A percentile compares a stretch with the other conserved stretches of the same genome.
Conservation (phyloP, 495 filamentous ascomycete genomes). For the Daldinia decipiens region DNA sequence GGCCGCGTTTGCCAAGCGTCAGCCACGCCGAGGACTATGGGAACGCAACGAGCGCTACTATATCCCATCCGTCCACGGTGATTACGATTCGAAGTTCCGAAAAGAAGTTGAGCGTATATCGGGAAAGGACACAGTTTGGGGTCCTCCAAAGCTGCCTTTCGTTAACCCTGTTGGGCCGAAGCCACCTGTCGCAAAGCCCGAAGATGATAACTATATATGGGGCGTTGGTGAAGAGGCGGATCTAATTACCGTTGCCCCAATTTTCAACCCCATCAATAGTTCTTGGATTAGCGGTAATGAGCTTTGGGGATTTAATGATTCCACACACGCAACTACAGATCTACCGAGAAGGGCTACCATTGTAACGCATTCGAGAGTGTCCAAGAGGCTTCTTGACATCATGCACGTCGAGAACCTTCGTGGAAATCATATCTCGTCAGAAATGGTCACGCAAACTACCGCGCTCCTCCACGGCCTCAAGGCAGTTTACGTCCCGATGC, state of each 20-base stretch:
- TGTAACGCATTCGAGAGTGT: slow-evolving; percentile 72
- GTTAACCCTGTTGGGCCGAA: slow-evolving; percentile 69
- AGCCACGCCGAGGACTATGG: slow-evolving; percentile 76
- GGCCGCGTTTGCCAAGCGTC: slow-evolving; percentile 64
- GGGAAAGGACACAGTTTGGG: slow-evolving; percentile 67
- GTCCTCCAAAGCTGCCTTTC: slow-evolving; percentile 61
- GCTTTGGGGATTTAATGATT: slow-evolving; percentile 70
- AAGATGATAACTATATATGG: slow-evolving; percentile 73
- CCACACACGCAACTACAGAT: slow-evolving; percentile 53
- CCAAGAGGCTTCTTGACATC: slow-evolving; percentile 68
- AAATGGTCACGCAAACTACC: slow-evolving; percentile 74
- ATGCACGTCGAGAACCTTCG: slow-evolving; percentile 71
- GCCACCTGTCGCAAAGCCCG: slow-evolving; percentile 63
- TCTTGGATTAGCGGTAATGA: slow-evolving; percentile 70
- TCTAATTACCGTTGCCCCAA: slow-evolving; percentile 74
- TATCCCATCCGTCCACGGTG: slow-evolving; percentile 70
- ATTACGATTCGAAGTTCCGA: slow-evolving; percentile 64
- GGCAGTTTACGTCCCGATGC: slow-evolving; percentile 73
- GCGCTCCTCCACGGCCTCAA: slow-evolving; percentile 78
- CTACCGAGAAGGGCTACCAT: slow-evolving; percentile 73
- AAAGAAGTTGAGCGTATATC: slow-evolving; percentile 59
- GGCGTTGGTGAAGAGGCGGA: slow-evolving; percentile 82
- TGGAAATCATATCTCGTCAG: slow-evolving; percentile 71
- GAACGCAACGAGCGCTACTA: slow-evolving; percentile 80
- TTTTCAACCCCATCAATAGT: slow-evolving; percentile 73